A percentile compares a stretch with the other conserved stretches of the same genome.
phyloP scores from a whole-genome alignment of 495 filamentous ascomycete genomes.

The Sordaria brevicollis region DNA sequence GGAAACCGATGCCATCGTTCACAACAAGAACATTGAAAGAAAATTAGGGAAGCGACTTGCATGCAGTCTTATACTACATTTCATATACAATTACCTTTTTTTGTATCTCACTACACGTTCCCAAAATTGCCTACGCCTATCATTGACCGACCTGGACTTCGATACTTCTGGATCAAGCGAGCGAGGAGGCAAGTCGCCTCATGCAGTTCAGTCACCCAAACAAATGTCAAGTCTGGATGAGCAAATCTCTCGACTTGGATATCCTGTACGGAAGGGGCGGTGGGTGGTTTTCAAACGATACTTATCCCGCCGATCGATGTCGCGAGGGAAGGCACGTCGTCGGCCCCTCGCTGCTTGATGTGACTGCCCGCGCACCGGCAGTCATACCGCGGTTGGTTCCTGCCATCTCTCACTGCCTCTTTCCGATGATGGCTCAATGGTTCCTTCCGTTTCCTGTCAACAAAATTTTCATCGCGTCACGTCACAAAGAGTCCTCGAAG shows the following conservation, averaged over 20 bases:
- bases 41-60: background rate
- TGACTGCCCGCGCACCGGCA: background rate
- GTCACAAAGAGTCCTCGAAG: background rate
- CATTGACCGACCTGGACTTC: background rate
- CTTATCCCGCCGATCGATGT: background rate
- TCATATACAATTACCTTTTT: background rate
- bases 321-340: background rate
- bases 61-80: background rate
- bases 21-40: background rate
- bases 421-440: background rate
- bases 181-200: background rate
- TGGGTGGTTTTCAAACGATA: background rate
- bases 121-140: background rate
- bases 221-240: background rate
- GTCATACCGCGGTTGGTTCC: background rate
- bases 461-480: background rate
- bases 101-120: background rate
- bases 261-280: background rate
- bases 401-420: background rate
- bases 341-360: background rate
- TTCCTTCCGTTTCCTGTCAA: background rate
- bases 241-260: background rate
- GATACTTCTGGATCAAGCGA: background rate
- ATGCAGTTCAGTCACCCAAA: background rate
- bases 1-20: background rate